These are phyloP conservation scores for Volvox reticuliferus DNA, from an alignment of 139 green algal species.

Conservation along the genomic window DNA sequence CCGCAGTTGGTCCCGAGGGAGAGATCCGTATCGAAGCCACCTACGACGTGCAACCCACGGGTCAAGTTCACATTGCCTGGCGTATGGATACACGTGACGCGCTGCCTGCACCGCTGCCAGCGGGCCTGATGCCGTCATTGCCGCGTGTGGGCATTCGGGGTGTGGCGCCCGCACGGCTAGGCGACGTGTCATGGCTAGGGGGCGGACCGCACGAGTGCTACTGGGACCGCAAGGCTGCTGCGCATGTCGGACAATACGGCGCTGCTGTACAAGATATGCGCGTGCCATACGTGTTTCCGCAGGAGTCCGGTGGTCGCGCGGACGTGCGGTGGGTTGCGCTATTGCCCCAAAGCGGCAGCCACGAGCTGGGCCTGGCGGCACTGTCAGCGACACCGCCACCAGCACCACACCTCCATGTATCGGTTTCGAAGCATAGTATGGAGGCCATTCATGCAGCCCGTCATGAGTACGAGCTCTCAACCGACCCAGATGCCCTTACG, in stretches of 20 bases:
- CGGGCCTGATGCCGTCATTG: constrained; percentile 66
- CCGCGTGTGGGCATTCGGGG: constrained; percentile 79
- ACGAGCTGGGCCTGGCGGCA: not conserved
- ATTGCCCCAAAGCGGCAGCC: not conserved
- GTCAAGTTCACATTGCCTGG: constrained; percentile 68
- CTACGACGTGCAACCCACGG: constrained; percentile 61
- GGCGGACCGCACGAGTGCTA: constrained; percentile 95
- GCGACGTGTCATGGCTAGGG: constrained; percentile 80
- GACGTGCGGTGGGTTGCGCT: constrained; percentile 82
- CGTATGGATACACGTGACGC: constrained; percentile 72
- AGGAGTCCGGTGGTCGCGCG: constrained; percentile 77
- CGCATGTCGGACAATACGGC: constrained; percentile 42
- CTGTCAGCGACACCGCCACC: not conserved
- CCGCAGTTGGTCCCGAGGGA: constrained; percentile 37
- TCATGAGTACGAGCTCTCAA: constrained; percentile 81
- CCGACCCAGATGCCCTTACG: constrained; percentile 39
- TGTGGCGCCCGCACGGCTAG: constrained; percentile 45
- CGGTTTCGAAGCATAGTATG: constrained; percentile 42
- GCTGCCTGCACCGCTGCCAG: constrained; percentile 69
- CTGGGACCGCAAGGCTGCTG: constrained; percentile 79
- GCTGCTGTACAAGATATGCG: constrained; percentile 69
- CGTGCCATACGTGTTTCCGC: constrained; percentile 91
- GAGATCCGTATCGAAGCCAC: constrained; percentile 56
- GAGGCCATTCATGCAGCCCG: constrained; percentile 61
- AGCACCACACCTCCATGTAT: not conserved